Evolutionary conservation across 2,329 filamentous ascomycete genomes (phyloP), one percentile per base, ranked within the genome.

Genomic region (Fusarium virguliforme): DNA sequence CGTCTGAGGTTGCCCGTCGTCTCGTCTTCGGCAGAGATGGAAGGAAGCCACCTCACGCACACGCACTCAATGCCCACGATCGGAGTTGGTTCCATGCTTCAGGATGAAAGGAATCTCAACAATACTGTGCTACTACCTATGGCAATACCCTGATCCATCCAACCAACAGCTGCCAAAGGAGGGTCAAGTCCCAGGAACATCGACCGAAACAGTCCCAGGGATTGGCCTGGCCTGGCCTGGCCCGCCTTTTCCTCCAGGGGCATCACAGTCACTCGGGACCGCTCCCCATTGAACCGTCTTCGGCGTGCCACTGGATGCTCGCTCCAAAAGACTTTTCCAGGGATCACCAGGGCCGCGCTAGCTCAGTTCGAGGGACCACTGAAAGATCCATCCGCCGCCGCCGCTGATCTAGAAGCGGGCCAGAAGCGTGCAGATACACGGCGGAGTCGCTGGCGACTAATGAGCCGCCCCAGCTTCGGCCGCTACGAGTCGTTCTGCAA

Each of bases 351-450:
- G 58, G 62, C 57, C 46, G 60, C 61, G 61, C 68, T 71, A 72
- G 58, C 55, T 66, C 53, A 41, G 46, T 62, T 66, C 38, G 43
- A 67, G 53, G 71, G 69, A 28, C 58, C 68, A 62, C 62, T 61
- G 50, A 65, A 57, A 63, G 70, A 69, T 65, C 75, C 73, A 74
- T 73, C 69, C 70, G 67, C 68, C 74, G 71, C 56, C 70, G 68
- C 68, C 64, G 73, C 75, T 75, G 75, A 77, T 77, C 75, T 77
- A 76, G 75, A 77, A 77, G 74, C 75, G 69, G 65, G 62, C 75
- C 75, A 77, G 75, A 77, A 77, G 75, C 66, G 69, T 74, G 71
- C 71, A 74, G 73, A 72, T 67, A 62, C 46, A 50, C 43, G 63
- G 71, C 69, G 67, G 69, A 74, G 74, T 61, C 32, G 35, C 38